These are phyloP conservation scores for Dryadomyces sulphureus DNA, from an alignment of 2,329 filamentous ascomycete species.

Conservation along the genomic window DNA sequence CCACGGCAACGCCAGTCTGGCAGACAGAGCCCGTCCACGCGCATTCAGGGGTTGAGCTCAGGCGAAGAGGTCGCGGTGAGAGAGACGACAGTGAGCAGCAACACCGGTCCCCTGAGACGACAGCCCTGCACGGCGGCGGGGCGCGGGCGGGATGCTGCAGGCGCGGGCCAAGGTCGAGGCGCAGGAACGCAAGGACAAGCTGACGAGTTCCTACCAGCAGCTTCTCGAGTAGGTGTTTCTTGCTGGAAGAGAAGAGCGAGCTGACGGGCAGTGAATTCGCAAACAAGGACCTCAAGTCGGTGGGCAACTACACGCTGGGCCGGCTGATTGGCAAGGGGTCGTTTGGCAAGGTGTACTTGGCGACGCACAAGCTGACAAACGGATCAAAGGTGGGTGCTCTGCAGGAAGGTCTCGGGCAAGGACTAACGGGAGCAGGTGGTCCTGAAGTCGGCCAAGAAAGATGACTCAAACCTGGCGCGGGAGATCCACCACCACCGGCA, in stretches of 20 bases:
- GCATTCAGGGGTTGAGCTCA: too few relatives aligned
- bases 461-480: conserved; percentile 86
- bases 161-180: conserved; percentile 41
- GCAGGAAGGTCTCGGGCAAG: too few relatives aligned
- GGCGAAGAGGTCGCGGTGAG: too few relatives aligned
- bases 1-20: too few relatives aligned
- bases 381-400: conserved; percentile 97
- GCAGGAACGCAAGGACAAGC: conserved; percentile 54
- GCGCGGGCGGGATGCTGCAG: conserved; percentile 32
- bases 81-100: too few relatives aligned
- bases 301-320: conserved; percentile 89
- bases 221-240: conserved; percentile 64
- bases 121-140: not conserved
- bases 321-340: conserved; percentile 92
- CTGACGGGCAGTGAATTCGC: conserved; percentile 63
- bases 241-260: not conserved
- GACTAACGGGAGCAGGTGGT: too few relatives aligned
- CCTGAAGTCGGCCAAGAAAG: conserved; percentile 93
- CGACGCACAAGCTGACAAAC: conserved; percentile 93
- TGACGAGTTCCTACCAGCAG: conserved; percentile 93
- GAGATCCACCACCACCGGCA: conserved; percentile 98
- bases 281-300: conserved; percentile 75
- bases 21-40: too few relatives aligned
- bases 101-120: too few relatives aligned
- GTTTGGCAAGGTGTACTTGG: conserved; percentile 96